These are phyloP conservation scores for Schizopora paradoxa DNA, from an alignment of 1,284 basidiomycete species.

Conservation along the genomic window DNA sequence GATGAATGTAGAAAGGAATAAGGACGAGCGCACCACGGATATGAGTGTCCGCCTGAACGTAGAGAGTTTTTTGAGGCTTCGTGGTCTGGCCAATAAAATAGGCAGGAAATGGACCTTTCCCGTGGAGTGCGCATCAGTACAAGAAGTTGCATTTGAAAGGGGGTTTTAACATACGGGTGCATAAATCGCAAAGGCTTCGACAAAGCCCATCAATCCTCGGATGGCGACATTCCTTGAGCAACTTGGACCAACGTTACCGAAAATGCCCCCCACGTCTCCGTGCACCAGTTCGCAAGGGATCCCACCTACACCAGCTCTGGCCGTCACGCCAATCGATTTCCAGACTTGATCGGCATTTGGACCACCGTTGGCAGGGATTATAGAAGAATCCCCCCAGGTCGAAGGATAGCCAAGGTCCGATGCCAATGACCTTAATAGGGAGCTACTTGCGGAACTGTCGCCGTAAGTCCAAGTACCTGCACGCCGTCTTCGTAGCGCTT, in stretches of 20 bases:
- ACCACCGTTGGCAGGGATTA: constrained; percentile 59
- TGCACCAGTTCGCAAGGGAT: constrained; percentile 72
- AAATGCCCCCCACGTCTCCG: constrained; percentile 39
- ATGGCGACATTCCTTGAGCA: constrained; percentile 54
- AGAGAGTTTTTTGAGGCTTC: constrained; percentile 40
- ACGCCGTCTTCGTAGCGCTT: constrained; percentile 47
- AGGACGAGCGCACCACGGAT: constrained; percentile 55
- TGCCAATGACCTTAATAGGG: constrained; percentile 43
- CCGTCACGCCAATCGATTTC: constrained; percentile 47
- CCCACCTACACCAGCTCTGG: constrained; percentile 52
- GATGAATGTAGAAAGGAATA: constrained; percentile 68
- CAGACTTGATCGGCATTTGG: constrained; percentile 43
- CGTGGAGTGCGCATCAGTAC: constrained; percentile 6
- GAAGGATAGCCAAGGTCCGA: constrained; percentile 51
- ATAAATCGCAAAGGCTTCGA: constrained; percentile 59
- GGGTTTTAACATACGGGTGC: constrained; percentile 47
- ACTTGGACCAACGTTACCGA: constrained; percentile 43
- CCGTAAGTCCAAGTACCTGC: constrained; percentile 54
- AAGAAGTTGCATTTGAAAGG: background rate
- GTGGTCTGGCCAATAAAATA: constrained; percentile 52
- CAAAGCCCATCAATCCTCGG: constrained; percentile 50
- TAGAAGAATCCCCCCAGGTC: constrained; percentile 54
- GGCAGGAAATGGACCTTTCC: constrained; percentile 66
- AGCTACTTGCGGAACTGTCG: constrained; percentile 33
- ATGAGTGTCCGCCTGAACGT: constrained; percentile 37